These are phyloP conservation scores for Ustilaginoidea virens DNA, from an alignment of 2,329 filamentous ascomycete species.

Conservation along the genomic window DNA sequence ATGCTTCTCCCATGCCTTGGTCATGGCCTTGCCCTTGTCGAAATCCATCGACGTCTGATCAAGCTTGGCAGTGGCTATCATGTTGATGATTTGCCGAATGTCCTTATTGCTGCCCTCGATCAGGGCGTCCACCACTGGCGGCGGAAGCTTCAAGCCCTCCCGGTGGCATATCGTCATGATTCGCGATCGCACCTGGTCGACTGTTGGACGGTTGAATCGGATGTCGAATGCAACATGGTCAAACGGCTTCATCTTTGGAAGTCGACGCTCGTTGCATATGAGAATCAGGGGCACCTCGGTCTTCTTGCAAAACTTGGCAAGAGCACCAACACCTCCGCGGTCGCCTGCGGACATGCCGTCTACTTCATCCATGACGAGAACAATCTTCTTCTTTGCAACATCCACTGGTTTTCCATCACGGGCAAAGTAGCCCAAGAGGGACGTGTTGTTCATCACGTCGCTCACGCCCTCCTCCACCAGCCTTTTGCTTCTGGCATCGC, in stretches of 20 bases:
- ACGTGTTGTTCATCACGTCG: conserved; percentile 87
- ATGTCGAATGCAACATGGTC: conserved; percentile 74
- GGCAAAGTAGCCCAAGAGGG: conserved; percentile 79
- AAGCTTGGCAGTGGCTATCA: conserved; percentile 87
- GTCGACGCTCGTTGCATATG: conserved; percentile 87
- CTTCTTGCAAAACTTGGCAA: conserved; percentile 91
- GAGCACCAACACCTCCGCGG: conserved; percentile 82
- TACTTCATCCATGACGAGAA: conserved; percentile 97
- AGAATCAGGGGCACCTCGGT: conserved; percentile 88
- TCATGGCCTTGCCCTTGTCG: conserved; percentile 82
- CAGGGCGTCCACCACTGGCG: conserved; percentile 73
- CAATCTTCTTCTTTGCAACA: conserved; percentile 73
- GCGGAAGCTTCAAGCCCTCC: conserved; percentile 74
- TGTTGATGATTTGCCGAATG: conserved; percentile 96
- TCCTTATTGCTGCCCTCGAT: conserved; percentile 94
- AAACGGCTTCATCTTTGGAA: conserved; percentile 98
- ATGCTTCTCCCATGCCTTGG: conserved; percentile 97
- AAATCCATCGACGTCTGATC: conserved; percentile 69
- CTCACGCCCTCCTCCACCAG: conserved; percentile 78
- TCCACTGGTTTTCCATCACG: conserved; percentile 71
- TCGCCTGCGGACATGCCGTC: conserved; percentile 98
- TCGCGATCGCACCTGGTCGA: conserved; percentile 78
- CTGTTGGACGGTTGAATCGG: conserved; percentile 75
- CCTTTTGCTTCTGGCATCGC: conserved; percentile 90
- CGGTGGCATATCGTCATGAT: conserved; percentile 92